Percentiles rank a stretch among this genome's conserved stretches.
Evolutionary conservation across 192 early-diverging fungal species (phyloP).

Genomic region (Coemansia sp.): DNA sequence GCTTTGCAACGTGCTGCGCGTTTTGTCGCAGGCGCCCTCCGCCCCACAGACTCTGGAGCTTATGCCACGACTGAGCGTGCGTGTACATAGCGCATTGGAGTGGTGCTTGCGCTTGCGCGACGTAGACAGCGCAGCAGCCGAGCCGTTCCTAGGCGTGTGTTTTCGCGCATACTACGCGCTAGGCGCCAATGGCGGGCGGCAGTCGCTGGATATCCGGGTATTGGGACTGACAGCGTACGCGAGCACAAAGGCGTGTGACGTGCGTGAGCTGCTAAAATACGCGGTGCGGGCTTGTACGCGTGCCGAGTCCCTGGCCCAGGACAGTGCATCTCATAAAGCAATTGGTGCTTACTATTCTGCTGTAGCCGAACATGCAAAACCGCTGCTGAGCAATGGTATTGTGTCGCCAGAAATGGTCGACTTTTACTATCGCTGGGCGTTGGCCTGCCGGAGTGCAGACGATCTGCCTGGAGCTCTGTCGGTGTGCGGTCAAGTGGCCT

Average conservation of each 20-base stretch:
- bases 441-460: background rate
- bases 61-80: conserved; percentile 5
- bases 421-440: background rate
- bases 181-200: background rate
- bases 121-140: conserved; percentile 21
- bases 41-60: background rate
- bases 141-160: conserved; percentile 31
- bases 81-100: conserved; percentile 30
- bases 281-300: conserved; percentile 14
- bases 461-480: background rate
- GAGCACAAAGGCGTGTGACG: conserved; percentile 30
- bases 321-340: background rate
- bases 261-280: conserved; percentile 43
- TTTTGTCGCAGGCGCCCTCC: conserved; percentile 20
- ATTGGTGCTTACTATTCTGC: conserved; percentile 24
- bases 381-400: background rate
- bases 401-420: conserved; percentile 1
- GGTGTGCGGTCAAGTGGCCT: background rate
- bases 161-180: conserved; percentile 51
- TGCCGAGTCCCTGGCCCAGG: background rate
- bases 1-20: conserved; percentile 48
- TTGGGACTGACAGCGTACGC: conserved; percentile 31
- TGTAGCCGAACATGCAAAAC: conserved; percentile 4
- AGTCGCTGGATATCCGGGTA: conserved; percentile 23
- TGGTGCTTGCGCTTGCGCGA: conserved; percentile 40